Evolutionary conservation across 78 protist genomes (phyloP).

Genomic region (Cavenderia fasciculata): DNA sequence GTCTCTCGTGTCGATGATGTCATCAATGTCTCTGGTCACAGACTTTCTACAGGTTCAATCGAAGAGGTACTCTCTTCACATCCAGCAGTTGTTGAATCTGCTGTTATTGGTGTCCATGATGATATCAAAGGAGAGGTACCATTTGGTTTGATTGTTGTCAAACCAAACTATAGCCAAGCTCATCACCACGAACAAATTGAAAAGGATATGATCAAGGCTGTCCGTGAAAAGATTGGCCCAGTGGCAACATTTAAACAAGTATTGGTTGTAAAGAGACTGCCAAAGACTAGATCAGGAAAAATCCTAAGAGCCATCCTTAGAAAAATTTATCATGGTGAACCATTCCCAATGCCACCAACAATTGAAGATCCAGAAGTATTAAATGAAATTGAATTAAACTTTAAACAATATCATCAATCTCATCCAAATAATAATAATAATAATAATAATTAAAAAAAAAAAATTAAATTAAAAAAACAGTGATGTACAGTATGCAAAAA

Average conservation of each 20-base stretch:
- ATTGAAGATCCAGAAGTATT: slow-evolving; percentile 61
- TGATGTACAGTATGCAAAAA: no score
- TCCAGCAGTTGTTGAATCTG: slow-evolving; percentile 81
- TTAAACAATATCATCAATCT: neutral
- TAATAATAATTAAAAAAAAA: neutral
- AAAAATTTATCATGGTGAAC: slow-evolving; percentile 76
- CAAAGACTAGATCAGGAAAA: slow-evolving; percentile 91
- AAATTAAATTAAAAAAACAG: no score
- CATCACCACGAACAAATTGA: slow-evolving; percentile 10
- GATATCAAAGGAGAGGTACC: slow-evolving; percentile 90
- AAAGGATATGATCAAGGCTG: slow-evolving; percentile 20
- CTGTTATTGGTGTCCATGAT: slow-evolving; percentile 89
- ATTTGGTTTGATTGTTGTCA: slow-evolving; percentile 82
- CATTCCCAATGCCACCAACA: slow-evolving; percentile 62
- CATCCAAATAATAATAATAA: neutral
- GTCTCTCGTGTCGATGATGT: slow-evolving; percentile 92
- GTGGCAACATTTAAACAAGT: neutral
- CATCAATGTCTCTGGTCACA: slow-evolving; percentile 93
- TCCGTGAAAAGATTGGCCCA: slow-evolving; percentile 44
- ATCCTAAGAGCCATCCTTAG: slow-evolving; percentile 79
- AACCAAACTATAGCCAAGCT: slow-evolving; percentile 23
- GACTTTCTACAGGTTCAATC: slow-evolving; percentile 86
- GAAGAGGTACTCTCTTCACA: slow-evolving; percentile 76
- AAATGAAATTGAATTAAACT: slow-evolving; percentile 22
- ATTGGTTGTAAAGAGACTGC: slow-evolving; percentile 64